Evolutionary conservation across 2,329 filamentous ascomycete genomes (phyloP), one percentile per base, ranked within the genome.

Genomic region (Sporothrix humicola): DNA sequence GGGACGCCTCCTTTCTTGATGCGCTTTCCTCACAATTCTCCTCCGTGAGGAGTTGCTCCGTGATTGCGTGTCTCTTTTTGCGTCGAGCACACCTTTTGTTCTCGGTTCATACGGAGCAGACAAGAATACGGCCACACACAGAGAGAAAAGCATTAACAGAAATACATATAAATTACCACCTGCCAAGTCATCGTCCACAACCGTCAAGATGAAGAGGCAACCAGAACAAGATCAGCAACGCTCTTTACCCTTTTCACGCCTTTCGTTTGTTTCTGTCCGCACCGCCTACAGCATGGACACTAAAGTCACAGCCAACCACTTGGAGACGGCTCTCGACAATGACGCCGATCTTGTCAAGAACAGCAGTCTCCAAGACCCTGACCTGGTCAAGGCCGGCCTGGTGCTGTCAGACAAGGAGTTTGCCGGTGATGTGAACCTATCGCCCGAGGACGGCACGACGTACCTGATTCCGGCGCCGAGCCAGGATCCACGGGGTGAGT

Each of bases 391-490:
- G 58, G 58, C 58, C 6, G 26, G 31, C 13, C 13, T 61, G 13
- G 26, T 61, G 13, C 26, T 61, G 13, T 61, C 58, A 2, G 58
- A 42, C 13, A 42, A 42, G 15, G 26, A n/a, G 6, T 61, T 61
- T 42, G 31, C 31, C 6, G 58, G 58, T 31, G 58, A 61, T 4
- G 58, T 61, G 26, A 61, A 42, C 15, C 26, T 61, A 26, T n/a
- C 31, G 58, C 58, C 26, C 26, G 58, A 61, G 15, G 58, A 61
- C n/a, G 58, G 58, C 26, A 42, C 58, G 26, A n/a, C 58, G 13
- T 61, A 61, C 26, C 26, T 61, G 58, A 61, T 61, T 17, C 58
- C 58, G 2, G 58, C 58, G 58, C 58, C 58, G 58, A 61, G 58
- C n/a, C 58, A 61, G 58, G 58, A 61, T 61, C 58, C 58, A 13